These are phyloP conservation scores for Alternaria conjuncta DNA, from an alignment of 2,329 filamentous ascomycete genomes.

Conservation along the genomic window DNA sequence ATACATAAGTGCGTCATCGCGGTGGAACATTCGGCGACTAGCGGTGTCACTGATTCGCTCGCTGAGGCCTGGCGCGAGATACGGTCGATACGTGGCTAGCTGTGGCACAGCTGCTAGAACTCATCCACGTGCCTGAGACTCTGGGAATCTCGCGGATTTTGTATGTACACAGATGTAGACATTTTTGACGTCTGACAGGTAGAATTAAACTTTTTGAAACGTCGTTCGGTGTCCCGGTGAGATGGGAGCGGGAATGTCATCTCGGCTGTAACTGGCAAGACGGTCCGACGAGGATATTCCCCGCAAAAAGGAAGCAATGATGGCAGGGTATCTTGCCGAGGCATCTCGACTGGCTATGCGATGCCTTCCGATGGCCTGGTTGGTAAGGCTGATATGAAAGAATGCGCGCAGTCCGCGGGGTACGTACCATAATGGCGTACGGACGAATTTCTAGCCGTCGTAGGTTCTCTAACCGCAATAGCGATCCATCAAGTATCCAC, in stretches of 20 bases:
- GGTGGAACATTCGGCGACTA: conserved; percentile 7
- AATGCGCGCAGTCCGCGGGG: neutral
- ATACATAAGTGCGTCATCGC: conserved; percentile 5
- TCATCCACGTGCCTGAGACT: neutral
- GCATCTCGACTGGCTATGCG: neutral
- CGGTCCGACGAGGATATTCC: conserved; percentile 4
- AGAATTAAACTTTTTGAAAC: neutral
- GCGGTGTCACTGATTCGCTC: neutral
- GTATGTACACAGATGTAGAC: neutral
- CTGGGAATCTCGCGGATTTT: neutral
- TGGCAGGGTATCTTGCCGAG: conserved; percentile 2
- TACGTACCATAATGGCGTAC: neutral
- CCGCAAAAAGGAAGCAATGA: neutral
- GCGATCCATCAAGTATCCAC: neutral
- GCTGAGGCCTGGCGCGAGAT: neutral
- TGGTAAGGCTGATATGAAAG: neutral
- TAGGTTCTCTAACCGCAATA: neutral
- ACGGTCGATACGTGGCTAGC: neutral
- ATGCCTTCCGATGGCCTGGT: neutral
- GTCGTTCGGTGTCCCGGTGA: neutral
- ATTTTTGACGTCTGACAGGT: neutral
- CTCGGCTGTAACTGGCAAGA: conserved; percentile 5
- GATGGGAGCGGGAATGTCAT: conserved; percentile 8
- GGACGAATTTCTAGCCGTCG: neutral
- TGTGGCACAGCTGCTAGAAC: neutral